A percentile compares a stretch with the other conserved stretches of the same genome.
phyloP scores from a whole-genome alignment of 352 stramenopile species.

The Saprolegnia diclina region DNA sequence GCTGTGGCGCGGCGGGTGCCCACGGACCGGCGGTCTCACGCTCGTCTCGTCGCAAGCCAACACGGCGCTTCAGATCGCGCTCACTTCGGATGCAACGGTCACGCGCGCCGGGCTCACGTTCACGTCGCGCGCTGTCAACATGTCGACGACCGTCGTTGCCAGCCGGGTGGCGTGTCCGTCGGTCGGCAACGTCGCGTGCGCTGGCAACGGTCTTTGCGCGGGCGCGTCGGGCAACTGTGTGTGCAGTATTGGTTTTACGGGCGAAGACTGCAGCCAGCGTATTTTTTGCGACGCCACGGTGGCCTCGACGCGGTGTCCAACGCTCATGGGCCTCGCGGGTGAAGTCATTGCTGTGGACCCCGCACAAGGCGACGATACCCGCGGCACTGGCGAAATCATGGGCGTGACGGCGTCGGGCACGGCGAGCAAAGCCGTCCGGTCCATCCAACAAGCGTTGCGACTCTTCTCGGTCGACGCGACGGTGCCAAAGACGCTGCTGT shows the following conservation, averaged over 20 bases:
- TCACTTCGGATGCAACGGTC: not conserved
- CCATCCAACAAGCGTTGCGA: not conserved
- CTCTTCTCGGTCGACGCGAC: not conserved
- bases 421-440: slow-evolving; percentile 20
- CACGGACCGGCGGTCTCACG: not conserved
- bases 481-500: slow-evolving; percentile 1
- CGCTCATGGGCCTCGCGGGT: not conserved
- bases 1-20: slow-evolving; percentile 13
- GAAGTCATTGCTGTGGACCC: slow-evolving; percentile 5
- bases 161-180: not conserved
- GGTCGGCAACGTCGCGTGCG: not conserved
- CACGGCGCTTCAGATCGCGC: not conserved
- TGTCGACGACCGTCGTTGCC: not conserved
- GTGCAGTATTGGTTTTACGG: slow-evolving; percentile 21
- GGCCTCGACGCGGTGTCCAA: not conserved
- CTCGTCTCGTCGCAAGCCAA: slow-evolving; percentile 2
- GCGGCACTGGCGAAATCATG: slow-evolving; percentile 8
- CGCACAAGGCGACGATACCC: not conserved
- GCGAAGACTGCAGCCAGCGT: slow-evolving; percentile 22
- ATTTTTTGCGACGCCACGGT: slow-evolving; percentile 7
- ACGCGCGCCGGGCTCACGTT: not conserved
- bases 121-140: not conserved
- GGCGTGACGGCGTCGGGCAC: not conserved
- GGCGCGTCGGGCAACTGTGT: not conserved
- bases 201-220: slow-evolving; percentile 15